These are phyloP conservation scores for Penicillium sp. DNA, from an alignment of 2,329 filamentous ascomycete species.

Conservation along the genomic window DNA sequence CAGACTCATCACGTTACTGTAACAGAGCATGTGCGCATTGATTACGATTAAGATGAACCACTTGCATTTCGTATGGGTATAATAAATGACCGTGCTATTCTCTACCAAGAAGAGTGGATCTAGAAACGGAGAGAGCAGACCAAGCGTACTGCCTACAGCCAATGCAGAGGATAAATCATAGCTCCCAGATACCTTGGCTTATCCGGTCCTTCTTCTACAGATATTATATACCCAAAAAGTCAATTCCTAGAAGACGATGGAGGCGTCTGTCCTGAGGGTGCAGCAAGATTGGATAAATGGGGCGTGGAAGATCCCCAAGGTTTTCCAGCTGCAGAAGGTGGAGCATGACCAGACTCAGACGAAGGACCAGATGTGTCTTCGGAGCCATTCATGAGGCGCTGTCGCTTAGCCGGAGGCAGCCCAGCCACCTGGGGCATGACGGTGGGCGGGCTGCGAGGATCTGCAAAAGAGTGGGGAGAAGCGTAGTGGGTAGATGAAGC, in stretches of 20 bases:
- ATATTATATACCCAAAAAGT: neutral
- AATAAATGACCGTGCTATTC: neutral
- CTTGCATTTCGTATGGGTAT: neutral
- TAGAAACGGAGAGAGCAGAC: neutral
- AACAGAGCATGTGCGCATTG: neutral
- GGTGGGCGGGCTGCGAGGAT: slow-evolving; percentile 17
- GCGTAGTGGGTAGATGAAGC: slow-evolving; percentile 24
- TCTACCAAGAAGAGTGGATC: neutral
- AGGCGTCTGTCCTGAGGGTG: slow-evolving; percentile 20
- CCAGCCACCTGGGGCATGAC: slow-evolving; percentile 8
- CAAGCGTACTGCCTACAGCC: neutral
- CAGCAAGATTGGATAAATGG: slow-evolving; percentile 20
- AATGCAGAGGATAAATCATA: neutral
- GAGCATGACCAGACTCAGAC: slow-evolving; percentile 6
- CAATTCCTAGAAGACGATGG: slow-evolving; percentile 13
- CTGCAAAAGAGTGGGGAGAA: slow-evolving; percentile 26
- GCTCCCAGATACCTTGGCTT: too few species aligned
- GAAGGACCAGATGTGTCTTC: slow-evolving; percentile 11
- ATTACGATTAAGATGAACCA: neutral
- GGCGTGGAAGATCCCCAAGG: slow-evolving; percentile 17
- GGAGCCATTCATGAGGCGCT: slow-evolving; percentile 31
- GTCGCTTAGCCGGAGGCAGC: slow-evolving; percentile 27
- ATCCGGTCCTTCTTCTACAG: neutral
- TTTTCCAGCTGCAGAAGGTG: slow-evolving; percentile 5
- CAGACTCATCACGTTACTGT: neutral